Evolutionary conservation across 257 asterid genomes (phyloP).

Genomic region (Capsicum pubescens): DNA sequence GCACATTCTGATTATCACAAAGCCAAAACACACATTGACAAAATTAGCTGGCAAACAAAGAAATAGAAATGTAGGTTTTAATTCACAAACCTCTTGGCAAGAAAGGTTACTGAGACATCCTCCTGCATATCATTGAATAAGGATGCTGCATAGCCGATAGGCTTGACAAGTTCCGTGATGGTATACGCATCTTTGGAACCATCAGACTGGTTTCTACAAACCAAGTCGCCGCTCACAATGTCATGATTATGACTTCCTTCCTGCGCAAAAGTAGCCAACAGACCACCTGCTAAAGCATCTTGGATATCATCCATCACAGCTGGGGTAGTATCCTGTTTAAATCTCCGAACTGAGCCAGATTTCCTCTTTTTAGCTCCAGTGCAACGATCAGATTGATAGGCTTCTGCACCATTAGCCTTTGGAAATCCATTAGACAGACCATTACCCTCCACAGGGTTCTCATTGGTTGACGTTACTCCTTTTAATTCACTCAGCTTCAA

Average conservation of each 20-base stretch:
- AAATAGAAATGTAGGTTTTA: slow-evolving; percentile 28
- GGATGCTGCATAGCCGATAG: slow-evolving; percentile 67
- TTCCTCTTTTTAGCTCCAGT: slow-evolving; percentile 88
- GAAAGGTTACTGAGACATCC: slow-evolving; percentile 73
- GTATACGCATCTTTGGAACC: slow-evolving; percentile 55
- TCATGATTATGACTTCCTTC: slow-evolving; percentile 43
- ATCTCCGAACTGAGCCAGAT: slow-evolving; percentile 89
- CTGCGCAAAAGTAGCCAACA: slow-evolving; percentile 42
- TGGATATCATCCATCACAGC: slow-evolving; percentile 41
- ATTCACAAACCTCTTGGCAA: slow-evolving; percentile 80
- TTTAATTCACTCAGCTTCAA: slow-evolving; percentile 69
- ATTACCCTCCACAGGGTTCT: slow-evolving; percentile 41
- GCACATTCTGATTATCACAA: slow-evolving; percentile 19
- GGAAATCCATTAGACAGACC: slow-evolving; percentile 44
- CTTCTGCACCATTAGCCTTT: slow-evolving; percentile 48
- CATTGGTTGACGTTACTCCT: slow-evolving; percentile 42
- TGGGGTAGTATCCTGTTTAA: slow-evolving; percentile 60
- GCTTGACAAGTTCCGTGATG: slow-evolving; percentile 72
- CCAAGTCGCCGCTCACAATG: slow-evolving; percentile 37
- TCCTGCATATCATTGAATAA: slow-evolving; percentile 61
- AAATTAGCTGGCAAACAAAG: slow-evolving; percentile 28
- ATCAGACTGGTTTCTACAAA: slow-evolving; percentile 47
- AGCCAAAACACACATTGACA: not conserved
- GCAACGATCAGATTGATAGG: slow-evolving; percentile 57
- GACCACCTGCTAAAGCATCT: slow-evolving; percentile 38